These are phyloP conservation scores for Pyrenophora teres DNA, from an alignment of 2,329 filamentous ascomycete genomes.

Conservation along the genomic window DNA sequence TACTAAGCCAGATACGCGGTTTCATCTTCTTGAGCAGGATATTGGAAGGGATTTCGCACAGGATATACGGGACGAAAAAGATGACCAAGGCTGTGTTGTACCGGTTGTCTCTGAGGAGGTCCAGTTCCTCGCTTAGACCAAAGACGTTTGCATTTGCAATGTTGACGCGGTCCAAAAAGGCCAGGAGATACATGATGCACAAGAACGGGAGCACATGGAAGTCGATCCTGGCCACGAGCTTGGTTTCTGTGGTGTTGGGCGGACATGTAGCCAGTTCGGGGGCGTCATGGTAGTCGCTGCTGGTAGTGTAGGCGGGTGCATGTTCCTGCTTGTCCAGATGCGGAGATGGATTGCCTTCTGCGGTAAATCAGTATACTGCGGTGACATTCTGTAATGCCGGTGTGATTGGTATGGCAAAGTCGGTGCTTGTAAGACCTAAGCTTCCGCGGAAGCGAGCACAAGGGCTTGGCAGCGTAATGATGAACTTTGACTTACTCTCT, in stretches of 20 bases:
- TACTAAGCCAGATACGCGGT: slow-evolving; percentile 63
- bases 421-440: slow-evolving; percentile 8
- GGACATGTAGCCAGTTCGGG: slow-evolving; percentile 51
- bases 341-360: slow-evolving; percentile 27
- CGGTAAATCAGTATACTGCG: slow-evolving; percentile 12
- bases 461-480: slow-evolving; percentile 15
- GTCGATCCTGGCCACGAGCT: slow-evolving; percentile 54
- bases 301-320: slow-evolving; percentile 27
- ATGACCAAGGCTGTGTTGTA: slow-evolving; percentile 59
- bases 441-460: not conserved
- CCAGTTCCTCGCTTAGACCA: slow-evolving; percentile 54
- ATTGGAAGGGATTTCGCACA: slow-evolving; percentile 60
- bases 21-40: slow-evolving; percentile 58
- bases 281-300: slow-evolving; percentile 47
- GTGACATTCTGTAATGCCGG: not conserved
- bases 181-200: slow-evolving; percentile 57
- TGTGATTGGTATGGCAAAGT: slow-evolving; percentile 2
- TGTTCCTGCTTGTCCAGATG: slow-evolving; percentile 20
- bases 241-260: slow-evolving; percentile 55
- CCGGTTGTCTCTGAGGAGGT: slow-evolving; percentile 49
- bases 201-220: slow-evolving; percentile 56
- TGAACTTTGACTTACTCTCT: slow-evolving; percentile 35
- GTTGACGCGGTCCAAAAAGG: slow-evolving; percentile 58
- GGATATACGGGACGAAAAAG: slow-evolving; percentile 60
- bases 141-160: slow-evolving; percentile 60